These are phyloP conservation scores for Monosporascus sp. DNA, from an alignment of 2,329 filamentous ascomycete species.

Conservation along the genomic window DNA sequence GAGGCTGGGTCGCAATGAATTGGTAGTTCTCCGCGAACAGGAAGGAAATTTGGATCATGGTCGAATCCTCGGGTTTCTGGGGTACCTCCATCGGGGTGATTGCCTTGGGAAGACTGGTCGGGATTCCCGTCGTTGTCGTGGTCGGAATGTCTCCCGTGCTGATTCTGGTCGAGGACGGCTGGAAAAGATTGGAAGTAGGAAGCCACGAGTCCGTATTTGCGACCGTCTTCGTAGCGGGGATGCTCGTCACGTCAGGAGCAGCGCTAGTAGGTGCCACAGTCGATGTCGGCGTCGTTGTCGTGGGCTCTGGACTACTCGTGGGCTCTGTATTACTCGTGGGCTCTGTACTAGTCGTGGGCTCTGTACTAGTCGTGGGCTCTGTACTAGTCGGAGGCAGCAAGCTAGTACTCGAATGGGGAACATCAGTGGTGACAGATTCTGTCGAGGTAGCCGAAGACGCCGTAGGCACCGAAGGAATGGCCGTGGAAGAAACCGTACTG, in stretches of 20 bases:
- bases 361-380: slow-evolving; percentile 5
- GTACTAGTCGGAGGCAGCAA: slow-evolving; percentile 2
- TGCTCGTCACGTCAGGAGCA: slow-evolving; percentile 27
- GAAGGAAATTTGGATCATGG: slow-evolving; percentile 81
- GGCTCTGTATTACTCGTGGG: too few species aligned
- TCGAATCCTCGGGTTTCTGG: slow-evolving; percentile 55
- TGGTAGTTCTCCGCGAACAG: slow-evolving; percentile 72
- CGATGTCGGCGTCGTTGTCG: slow-evolving; percentile 8
- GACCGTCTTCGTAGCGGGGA: slow-evolving; percentile 37
- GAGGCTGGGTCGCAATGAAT: slow-evolving; percentile 67
- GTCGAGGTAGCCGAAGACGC: slow-evolving; percentile 7
- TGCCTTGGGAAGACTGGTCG: slow-evolving; percentile 64
- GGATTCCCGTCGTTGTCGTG: slow-evolving; percentile 48
- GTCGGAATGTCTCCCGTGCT: slow-evolving; percentile 32
- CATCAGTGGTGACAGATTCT: not conserved
- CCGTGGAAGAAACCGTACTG: not conserved
- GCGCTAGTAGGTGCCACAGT: slow-evolving; percentile 10
- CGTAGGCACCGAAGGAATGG: not conserved
- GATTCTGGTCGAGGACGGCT: slow-evolving; percentile 39
- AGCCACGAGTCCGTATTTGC: slow-evolving; percentile 42
- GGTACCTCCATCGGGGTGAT: slow-evolving; percentile 62
- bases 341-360: slow-evolving; percentile 6
- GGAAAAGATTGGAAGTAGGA: slow-evolving; percentile 57
- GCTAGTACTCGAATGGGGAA: slow-evolving; percentile 5
- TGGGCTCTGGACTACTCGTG: slow-evolving; percentile 5